Evolutionary conservation across 345 rosid species (phyloP).

Genomic region (Populus tremula): DNA sequence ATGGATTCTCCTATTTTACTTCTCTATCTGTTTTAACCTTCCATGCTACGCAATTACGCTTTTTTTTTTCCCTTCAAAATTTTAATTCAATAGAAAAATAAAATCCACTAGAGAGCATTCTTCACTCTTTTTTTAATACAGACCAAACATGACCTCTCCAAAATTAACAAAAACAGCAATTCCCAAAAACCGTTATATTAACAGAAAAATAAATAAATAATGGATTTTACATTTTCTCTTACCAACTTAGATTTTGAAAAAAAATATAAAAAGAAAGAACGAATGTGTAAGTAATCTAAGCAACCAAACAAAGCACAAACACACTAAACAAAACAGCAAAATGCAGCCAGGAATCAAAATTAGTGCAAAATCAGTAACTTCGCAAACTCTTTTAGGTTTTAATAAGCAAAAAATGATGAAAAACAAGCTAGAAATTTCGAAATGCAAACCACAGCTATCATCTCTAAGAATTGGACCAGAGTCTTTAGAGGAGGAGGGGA

Average conservation of each 20-base stretch:
- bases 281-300: background rate
- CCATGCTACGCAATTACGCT: too few species aligned
- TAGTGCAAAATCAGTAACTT: background rate
- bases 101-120: too few species aligned
- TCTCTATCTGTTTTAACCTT: too few species aligned
- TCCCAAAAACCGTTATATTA: too few species aligned
- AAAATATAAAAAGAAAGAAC: too few species aligned
- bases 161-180: too few species aligned
- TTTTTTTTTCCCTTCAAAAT: too few species aligned
- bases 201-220: too few species aligned
- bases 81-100: too few species aligned
- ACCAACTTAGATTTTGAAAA: background rate
- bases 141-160: too few species aligned
- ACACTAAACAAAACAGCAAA: background rate
- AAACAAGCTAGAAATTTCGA: background rate
- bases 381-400: background rate
- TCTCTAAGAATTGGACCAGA: background rate
- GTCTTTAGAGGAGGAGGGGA: background rate
- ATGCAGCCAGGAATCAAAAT: background rate
- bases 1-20: too few species aligned
- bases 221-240: background rate
- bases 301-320: background rate
- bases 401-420: background rate
- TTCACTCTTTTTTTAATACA: too few species aligned
- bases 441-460: background rate